These are phyloP conservation scores for Wickerhamomyces canadensis DNA, from an alignment of 805 yeast species.

Conservation along the genomic window DNA sequence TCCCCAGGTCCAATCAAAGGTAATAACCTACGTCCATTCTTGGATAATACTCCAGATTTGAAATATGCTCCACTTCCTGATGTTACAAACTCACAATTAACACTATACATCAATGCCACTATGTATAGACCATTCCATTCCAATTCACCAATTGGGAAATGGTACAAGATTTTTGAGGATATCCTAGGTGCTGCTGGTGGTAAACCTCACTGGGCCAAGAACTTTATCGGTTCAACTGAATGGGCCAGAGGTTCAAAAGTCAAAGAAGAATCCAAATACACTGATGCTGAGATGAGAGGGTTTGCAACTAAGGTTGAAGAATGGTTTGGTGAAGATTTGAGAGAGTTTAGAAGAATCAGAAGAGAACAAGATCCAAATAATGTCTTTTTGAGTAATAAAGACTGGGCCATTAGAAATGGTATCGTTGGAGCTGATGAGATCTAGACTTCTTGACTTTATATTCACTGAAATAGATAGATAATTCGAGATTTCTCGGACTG, in stretches of 20 bases:
- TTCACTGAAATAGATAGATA: too few species aligned
- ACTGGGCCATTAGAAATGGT: constrained; percentile 84
- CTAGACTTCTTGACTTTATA: too few species aligned
- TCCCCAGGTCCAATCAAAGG: constrained; percentile 82
- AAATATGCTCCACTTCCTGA: constrained; percentile 44
- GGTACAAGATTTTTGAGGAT: constrained; percentile 83
- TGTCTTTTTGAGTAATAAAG: constrained; percentile 68
- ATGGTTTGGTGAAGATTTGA: constrained; percentile 77
- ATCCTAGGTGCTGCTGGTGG: constrained; percentile 77
- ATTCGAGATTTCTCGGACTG: too few species aligned
- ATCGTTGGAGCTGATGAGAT: constrained; percentile 25
- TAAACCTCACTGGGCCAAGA: constrained; percentile 98
- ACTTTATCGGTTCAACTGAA: constrained; percentile 61
- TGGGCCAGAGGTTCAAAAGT: constrained; percentile 24
- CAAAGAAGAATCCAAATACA: constrained; percentile 33
- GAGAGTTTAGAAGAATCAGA: constrained; percentile 57
- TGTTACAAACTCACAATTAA: constrained; percentile 65
- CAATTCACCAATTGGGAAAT: constrained; percentile 65
- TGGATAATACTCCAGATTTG: constrained; percentile 74
- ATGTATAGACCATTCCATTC: constrained; percentile 90
- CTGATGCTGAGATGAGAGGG: constrained; percentile 75
- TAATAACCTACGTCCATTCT: constrained; percentile 70
- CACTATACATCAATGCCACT: constrained; percentile 87
- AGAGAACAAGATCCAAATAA: constrained; percentile 72
- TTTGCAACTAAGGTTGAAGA: constrained; percentile 59